Percentiles rank a stretch among this genome's conserved stretches.
Conservation (phyloP, 768 basidiomycete genomes). For the Agaricus sinodeliciosus region DNA sequence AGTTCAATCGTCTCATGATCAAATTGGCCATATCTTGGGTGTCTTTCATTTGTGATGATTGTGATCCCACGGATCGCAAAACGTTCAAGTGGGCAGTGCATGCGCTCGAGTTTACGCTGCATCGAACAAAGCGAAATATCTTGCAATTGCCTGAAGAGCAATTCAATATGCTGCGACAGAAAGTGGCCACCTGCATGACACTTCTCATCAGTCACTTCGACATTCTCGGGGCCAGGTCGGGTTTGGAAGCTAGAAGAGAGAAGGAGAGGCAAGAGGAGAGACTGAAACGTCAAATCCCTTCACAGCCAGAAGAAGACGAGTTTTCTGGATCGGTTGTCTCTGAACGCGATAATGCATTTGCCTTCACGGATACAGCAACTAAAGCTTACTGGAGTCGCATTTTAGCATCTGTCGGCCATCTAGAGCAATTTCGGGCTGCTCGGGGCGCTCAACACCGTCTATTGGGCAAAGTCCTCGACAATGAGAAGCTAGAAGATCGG, state of each 20-base stretch:
- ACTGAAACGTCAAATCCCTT: slow-evolving; percentile 42
- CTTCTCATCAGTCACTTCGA: slow-evolving; percentile 97
- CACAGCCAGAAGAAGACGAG: slow-evolving; percentile 41
- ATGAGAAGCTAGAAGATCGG: slow-evolving; percentile 89
- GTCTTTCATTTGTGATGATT: slow-evolving; percentile 96
- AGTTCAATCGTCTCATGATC: slow-evolving; percentile 81
- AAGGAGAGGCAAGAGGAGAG: slow-evolving; percentile 75
- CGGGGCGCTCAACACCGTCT: slow-evolving; percentile 65
- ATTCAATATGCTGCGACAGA: slow-evolving; percentile 84
- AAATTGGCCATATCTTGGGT: slow-evolving; percentile 96
- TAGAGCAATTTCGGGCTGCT: slow-evolving; percentile 61
- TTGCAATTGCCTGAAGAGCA: slow-evolving; percentile 82
- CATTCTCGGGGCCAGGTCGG: slow-evolving; percentile 91
- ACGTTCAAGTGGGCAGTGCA: slow-evolving; percentile 99
- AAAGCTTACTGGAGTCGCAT: slow-evolving; percentile 74
- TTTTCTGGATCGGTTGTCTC: slow-evolving; percentile 27
- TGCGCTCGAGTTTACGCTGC: slow-evolving; percentile 87
- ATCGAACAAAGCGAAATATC: slow-evolving; percentile 85
- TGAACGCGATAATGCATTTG: slow-evolving; percentile 35
- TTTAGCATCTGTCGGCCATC: slow-evolving; percentile 44
- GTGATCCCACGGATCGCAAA: slow-evolving; percentile 89
- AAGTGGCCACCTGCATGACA: slow-evolving; percentile 94
- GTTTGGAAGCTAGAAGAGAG: slow-evolving; percentile 81
- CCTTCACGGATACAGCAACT: slow-evolving; percentile 57
- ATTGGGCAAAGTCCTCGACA: slow-evolving; percentile 88